Percentiles rank a stretch among this genome's conserved stretches.
phyloP scores from a whole-genome alignment of 129 eudicot genomes.

The Deinandra increscens region DNA sequence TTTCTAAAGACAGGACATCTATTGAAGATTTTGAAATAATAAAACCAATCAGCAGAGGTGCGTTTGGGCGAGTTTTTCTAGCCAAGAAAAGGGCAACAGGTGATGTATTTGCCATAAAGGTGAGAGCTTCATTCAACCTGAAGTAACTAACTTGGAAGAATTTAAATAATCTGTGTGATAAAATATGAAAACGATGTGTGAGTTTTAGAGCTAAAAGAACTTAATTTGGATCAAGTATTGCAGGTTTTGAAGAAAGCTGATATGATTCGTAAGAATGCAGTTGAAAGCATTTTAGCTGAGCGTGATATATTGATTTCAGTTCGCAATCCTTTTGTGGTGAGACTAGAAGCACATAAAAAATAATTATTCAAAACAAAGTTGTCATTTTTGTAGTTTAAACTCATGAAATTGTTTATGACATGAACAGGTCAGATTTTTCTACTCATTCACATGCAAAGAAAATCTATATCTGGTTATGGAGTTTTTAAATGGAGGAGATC shows the following conservation, averaged over 20 bases:
- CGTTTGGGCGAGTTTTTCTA: constrained; percentile 95
- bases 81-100: constrained; percentile 97
- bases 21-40: constrained; percentile 99
- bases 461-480: constrained; percentile 97
- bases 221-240: constrained; percentile 27
- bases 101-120: constrained; percentile 98
- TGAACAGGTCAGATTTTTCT: constrained; percentile 94
- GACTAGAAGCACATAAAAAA: constrained; percentile 40
- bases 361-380: background rate
- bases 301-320: constrained; percentile 89
- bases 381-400: constrained; percentile 18
- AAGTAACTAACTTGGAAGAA: constrained; percentile 5
- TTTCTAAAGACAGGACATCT: constrained; percentile 84
- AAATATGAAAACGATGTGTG: background rate
- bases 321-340: constrained; percentile 99
- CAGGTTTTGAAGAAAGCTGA: constrained; percentile 99
- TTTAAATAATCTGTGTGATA: background rate
- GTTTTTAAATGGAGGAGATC: constrained; percentile 96
- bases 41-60: constrained; percentile 98
- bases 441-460: constrained; percentile 98
- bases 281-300: constrained; percentile 94
- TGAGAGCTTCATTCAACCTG: constrained; percentile 32
- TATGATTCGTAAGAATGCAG: constrained; percentile 97
- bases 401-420: constrained; percentile 33
- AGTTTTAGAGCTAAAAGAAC: constrained; percentile 13